Conservation (phyloP, 345 rosid species). For the Carallia pectinifolia region DNA sequence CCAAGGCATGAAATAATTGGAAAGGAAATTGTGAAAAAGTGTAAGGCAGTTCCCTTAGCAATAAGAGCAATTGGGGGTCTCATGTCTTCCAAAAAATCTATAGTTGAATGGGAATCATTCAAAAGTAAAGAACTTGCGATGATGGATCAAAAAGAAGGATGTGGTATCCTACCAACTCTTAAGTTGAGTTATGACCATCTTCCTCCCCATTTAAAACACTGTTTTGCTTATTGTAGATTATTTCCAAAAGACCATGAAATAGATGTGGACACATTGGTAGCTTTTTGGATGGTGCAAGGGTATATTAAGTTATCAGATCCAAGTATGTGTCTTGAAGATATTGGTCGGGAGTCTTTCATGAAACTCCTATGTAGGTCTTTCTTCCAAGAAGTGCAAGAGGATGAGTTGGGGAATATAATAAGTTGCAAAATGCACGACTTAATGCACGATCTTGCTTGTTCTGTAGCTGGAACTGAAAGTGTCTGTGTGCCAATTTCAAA, state of each 20-base stretch:
- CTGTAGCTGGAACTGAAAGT: background rate
- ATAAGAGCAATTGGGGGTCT: slow-evolving; percentile 15
- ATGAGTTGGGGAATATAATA: fast-evolving
- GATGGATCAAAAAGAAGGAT: background rate
- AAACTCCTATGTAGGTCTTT: slow-evolving; percentile 7
- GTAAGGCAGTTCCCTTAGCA: slow-evolving; percentile 16
- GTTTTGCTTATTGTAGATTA: slow-evolving; percentile 30
- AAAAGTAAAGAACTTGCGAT: background rate
- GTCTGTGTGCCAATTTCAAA: fast-evolving
- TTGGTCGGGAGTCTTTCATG: slow-evolving; percentile 1
- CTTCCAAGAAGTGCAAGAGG: slow-evolving; percentile 19
- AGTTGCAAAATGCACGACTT: slow-evolving; percentile 25
- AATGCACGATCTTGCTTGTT: slow-evolving; percentile 23
- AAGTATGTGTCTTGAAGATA: background rate
- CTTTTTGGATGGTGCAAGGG: slow-evolving; percentile 33
- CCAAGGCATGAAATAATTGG: background rate
- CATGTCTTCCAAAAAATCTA: slow-evolving; percentile 6
- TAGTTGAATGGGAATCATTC: slow-evolving; percentile 15
- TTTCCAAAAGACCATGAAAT: slow-evolving; percentile 22
- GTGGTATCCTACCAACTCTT: slow-evolving; percentile 9
- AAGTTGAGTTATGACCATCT: slow-evolving; percentile 31
- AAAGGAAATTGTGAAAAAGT: slow-evolving; percentile 11
- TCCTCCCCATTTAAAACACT: slow-evolving; percentile 26
- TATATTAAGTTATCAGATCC: background rate
- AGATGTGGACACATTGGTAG: background rate